Evolutionary conservation across 78 protist genomes (phyloP), one percentile per base, ranked within the genome.

Genomic region (Planoprotostelium fungivorum): DNA sequence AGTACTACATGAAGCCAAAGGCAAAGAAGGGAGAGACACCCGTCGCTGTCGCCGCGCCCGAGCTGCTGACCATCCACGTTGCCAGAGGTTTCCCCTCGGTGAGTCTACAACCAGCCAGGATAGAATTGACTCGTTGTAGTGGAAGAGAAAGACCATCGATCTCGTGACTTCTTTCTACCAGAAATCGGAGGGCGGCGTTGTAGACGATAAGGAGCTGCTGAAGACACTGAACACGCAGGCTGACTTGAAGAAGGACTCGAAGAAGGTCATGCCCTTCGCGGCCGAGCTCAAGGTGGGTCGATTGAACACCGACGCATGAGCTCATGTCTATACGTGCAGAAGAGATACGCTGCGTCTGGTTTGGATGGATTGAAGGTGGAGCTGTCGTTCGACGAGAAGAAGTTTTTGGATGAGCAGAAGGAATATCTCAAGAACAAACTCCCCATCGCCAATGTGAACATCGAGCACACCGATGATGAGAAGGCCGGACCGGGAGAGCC

Each of bases 41-140:
- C 1, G 84, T 36, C 37, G 63, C 73, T 16, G 90, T 90, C 29
- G 86, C 88, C 38, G 39, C 31, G 28, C 91, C 94, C 28, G 90
- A 92, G n/a, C 85, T 83, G 36, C 84, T 90, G 28, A 38, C 63
- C 63, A 88, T 92, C 87, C 35, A 85, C 83, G 39, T 88, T 35
- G 88, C 88, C 35, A 92, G 88, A 37, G 36, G 36, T 1, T 92
- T 63, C 86, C 94, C 94, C 73, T 51, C 73, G n/a, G n/a, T n/a
- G n/a, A n/a, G n/a, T n/a, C n/a, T n/a, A n/a, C n/a, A n/a, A n/a
- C n/a, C n/a, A n/a, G n/a, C n/a, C n/a, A n/a, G n/a, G n/a, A n/a
- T n/a, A n/a, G n/a, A n/a, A n/a, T n/a, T n/a, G n/a, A n/a, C n/a
- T n/a, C n/a, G n/a, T n/a, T n/a, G n/a, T n/a, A n/a, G 31, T 51